A percentile compares a stretch with the other conserved stretches of the same genome.
Conservation (phyloP, 495 filamentous ascomycete genomes). For the Podospora pseudopauciseta region DNA sequence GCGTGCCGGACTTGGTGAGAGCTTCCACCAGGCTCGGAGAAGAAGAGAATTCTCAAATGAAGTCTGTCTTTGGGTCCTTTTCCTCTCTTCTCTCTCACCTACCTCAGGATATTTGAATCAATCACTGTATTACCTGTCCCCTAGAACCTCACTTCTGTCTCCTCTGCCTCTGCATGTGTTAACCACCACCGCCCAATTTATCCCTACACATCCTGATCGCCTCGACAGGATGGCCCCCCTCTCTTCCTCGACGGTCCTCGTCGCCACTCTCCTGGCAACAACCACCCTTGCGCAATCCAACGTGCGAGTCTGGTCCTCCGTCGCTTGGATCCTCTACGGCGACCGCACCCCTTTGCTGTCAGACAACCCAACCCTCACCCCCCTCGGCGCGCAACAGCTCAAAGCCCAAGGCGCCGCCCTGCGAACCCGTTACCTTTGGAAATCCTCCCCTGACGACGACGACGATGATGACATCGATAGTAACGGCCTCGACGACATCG, state of each 20-base stretch:
- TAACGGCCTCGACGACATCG: constrained; percentile 20
- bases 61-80: background rate
- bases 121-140: background rate
- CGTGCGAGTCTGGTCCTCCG: constrained; percentile 44
- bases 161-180: background rate
- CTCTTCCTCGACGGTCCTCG: background rate
- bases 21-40: background rate
- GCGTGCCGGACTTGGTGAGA: background rate
- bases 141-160: background rate
- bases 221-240: background rate
- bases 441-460: background rate
- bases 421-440: constrained; percentile 36
- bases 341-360: constrained; percentile 37
- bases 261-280: constrained; percentile 17
- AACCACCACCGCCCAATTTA: background rate
- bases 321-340: constrained; percentile 40
- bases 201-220: constrained; percentile 2
- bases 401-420: constrained; percentile 34
- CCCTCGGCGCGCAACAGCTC: constrained; percentile 41
- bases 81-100: background rate
- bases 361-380: constrained; percentile 32
- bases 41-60: background rate
- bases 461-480: constrained; percentile 7
- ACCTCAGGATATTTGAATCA: background rate
- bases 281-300: constrained; percentile 26